These are phyloP conservation scores for Trypanosoma melophagium DNA, from an alignment of 208 protist species.

Conservation along the genomic window DNA sequence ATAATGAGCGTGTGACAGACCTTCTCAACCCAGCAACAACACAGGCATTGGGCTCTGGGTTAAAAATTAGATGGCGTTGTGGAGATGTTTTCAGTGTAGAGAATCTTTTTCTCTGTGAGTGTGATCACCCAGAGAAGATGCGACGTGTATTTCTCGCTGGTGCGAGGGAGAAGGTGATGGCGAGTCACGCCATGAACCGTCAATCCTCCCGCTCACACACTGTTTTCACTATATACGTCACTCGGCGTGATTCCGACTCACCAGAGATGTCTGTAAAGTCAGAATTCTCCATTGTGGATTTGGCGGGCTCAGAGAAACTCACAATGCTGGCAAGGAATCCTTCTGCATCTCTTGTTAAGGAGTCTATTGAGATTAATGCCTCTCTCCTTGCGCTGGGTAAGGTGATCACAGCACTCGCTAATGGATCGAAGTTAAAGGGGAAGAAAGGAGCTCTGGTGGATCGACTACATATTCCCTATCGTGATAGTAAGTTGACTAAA, in stretches of 20 bases:
- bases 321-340: constrained; percentile 51
- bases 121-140: constrained; percentile 63
- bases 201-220: constrained; percentile 90
- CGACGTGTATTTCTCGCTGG: constrained; percentile 73
- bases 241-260: constrained; percentile 36
- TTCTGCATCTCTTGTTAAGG: constrained; percentile 52
- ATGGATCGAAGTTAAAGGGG: constrained; percentile 6
- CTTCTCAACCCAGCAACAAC: constrained; percentile 48
- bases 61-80: constrained; percentile 62
- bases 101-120: constrained; percentile 86
- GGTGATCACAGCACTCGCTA: constrained; percentile 86
- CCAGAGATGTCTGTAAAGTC: constrained; percentile 42
- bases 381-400: constrained; percentile 89
- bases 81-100: constrained; percentile 83
- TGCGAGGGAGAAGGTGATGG: constrained; percentile 74
- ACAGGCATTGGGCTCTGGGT: constrained; percentile 11
- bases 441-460: background rate
- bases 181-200: constrained; percentile 80
- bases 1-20: constrained; percentile 90
- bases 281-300: constrained; percentile 88
- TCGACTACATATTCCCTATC: constrained; percentile 85
- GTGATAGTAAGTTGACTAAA: constrained; percentile 89
- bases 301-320: constrained; percentile 91
- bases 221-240: constrained; percentile 88
- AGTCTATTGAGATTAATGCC: constrained; percentile 92